Evolutionary conservation across 495 filamentous ascomycete genomes (phyloP), one percentile per base, ranked within the genome.

Genomic region (Rhizodiscina lignyota): DNA sequence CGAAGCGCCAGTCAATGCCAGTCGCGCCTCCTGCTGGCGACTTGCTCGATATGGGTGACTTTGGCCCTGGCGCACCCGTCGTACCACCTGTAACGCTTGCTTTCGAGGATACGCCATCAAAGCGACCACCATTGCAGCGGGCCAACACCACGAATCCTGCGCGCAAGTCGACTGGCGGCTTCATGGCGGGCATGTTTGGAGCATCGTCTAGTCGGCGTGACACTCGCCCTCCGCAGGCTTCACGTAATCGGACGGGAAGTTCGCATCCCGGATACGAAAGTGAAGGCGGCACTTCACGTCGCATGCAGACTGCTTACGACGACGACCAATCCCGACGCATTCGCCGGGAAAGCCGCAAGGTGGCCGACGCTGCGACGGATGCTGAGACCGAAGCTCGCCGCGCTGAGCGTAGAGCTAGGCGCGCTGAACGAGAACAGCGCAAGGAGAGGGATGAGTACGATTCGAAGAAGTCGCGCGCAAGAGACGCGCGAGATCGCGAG

Each of bases 251-350:
- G 13, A 27, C 24, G 24, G 13, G n/a, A n/a, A n/a, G n/a, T n/a
- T n/a, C n/a, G n/a, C n/a, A n/a, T n/a, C n/a, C n/a, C n/a, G n/a
- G n/a, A n/a, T 44, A 45, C 40, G 42, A 47, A 26, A 39, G 32
- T 24, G 47, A 50, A 32, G 47, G 45, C 38, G 42, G 43, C 17
- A 42, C 41, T 34, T 39, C 23, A 31, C 47, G 47, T 18, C 44
- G 44, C 28, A 50, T 46, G 24, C 44, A 44, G 23, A 43, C 40
- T 3, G 44, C 47, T 6, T 13, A 13, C 24, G 8, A 27, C 24
- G 24, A 27, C 24, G 24, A 27, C 24, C 10, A 44, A 35, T 6
- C 47, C 40, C n/a, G 45, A 42, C n/a, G 39, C 30, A 12, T n/a
- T 20, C 8, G 44, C 42, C 24, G 43, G 43, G 27, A 43, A 49